These are phyloP conservation scores for Xerocomus brunneocitrinus DNA, from an alignment of 768 basidiomycete species.

Conservation along the genomic window DNA sequence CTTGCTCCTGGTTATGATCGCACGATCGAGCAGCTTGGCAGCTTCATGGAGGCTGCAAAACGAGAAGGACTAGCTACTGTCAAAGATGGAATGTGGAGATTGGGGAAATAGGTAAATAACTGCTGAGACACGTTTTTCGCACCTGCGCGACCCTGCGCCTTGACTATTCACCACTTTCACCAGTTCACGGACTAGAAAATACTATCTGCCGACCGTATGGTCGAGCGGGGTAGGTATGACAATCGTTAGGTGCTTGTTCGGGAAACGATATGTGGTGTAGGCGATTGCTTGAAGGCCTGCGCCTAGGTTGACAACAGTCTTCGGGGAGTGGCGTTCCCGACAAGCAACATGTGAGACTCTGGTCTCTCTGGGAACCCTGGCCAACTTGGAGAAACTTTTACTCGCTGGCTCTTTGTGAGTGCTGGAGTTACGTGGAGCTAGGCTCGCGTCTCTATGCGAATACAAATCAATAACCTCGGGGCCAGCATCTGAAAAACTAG, in stretches of 20 bases:
- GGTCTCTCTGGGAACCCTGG: not conserved
- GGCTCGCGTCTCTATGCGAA: not conserved
- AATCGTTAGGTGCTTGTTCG: not conserved
- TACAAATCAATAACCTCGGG: not conserved
- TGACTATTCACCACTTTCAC: not conserved
- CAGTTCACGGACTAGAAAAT: not conserved
- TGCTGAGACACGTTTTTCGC: not conserved
- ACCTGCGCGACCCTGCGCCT: not conserved
- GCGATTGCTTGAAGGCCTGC: not conserved
- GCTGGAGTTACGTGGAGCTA: not conserved
- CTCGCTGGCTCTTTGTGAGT: no score
- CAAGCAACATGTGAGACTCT: not conserved
- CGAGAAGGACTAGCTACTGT: slow-evolving; percentile 70
- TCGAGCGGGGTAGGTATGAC: not conserved
- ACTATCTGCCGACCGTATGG: no score
- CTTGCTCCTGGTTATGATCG: slow-evolving; percentile 81
- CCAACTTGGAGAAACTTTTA: not conserved
- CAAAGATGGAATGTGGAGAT: slow-evolving; percentile 68
- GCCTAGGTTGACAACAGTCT: not conserved
- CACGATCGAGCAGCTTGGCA: slow-evolving; percentile 69
- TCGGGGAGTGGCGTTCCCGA: not conserved
- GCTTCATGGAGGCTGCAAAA: slow-evolving; percentile 77
- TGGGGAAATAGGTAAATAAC: slow-evolving; percentile 27
- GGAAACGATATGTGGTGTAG: not conserved
- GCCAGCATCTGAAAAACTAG: no score